Conservation (phyloP, 1,284 basidiomycete species). For the Cutaneotrichosporon cyanovorans region DNA sequence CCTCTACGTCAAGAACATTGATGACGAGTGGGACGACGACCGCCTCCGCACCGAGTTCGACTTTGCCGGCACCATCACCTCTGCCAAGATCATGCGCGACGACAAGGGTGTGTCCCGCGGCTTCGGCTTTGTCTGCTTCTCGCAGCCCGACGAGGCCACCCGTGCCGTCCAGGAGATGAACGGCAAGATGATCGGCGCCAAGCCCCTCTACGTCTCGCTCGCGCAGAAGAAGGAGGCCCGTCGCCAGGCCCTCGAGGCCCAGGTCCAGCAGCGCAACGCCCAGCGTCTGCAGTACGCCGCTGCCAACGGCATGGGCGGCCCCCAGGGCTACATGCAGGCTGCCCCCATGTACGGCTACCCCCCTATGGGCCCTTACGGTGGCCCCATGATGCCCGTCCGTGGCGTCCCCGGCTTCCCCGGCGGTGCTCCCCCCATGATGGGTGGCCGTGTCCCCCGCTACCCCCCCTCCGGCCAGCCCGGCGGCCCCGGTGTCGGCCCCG, state of each 20-base stretch:
- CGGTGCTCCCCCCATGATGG: conserved; percentile 64
- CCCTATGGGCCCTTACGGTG: conserved; percentile 59
- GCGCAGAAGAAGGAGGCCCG: conserved; percentile 98
- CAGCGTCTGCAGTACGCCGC: conserved; percentile 91
- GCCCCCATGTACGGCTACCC: conserved; percentile 80
- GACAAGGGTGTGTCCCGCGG: conserved; percentile 72
- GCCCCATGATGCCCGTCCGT: conserved; percentile 53
- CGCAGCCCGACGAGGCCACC: conserved; percentile 95
- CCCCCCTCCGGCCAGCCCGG: conserved; percentile 58
- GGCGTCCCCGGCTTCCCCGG: conserved; percentile 43
- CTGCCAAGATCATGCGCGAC: conserved; percentile 98
- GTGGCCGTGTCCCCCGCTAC: conserved; percentile 67
- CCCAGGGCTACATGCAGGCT: conserved; percentile 64
- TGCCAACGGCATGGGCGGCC: conserved; percentile 67
- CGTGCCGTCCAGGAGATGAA: conserved; percentile 99
- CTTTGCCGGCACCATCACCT: conserved; percentile 93
- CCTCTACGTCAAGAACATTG: conserved; percentile 95
- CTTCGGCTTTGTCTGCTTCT: conserved; percentile 99
- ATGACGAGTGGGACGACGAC: conserved; percentile 87
- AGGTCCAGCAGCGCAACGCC: conserved; percentile 85
- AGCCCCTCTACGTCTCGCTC: conserved; percentile 97
- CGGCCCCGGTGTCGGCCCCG: conserved; percentile 21
- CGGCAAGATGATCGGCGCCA: conserved; percentile 99
- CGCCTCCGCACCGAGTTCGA: conserved; percentile 93
- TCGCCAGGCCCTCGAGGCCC: conserved; percentile 96